Evolutionary conservation across 2,329 filamentous ascomycete genomes (phyloP).

Genomic region (Ophiostoma pallidulum): DNA sequence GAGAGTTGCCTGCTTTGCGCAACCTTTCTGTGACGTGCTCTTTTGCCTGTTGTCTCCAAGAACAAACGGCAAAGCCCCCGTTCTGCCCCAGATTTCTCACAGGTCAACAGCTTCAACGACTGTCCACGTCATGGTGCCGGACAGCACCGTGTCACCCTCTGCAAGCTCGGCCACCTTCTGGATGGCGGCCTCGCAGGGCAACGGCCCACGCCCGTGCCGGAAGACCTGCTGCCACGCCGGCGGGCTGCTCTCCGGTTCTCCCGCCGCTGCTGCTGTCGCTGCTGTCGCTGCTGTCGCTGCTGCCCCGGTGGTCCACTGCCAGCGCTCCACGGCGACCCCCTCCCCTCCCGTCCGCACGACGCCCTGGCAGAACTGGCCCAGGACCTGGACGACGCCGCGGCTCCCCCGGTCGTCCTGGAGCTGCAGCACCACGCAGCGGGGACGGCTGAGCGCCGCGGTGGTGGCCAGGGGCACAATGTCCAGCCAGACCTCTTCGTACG

Average conservation of each 20-base stretch:
- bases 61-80: too few relatives aligned
- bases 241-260: too few relatives aligned
- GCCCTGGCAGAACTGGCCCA: slow-evolving; percentile 49
- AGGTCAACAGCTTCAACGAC: slow-evolving; percentile 2
- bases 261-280: background rate
- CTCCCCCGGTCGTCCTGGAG: slow-evolving; percentile 25
- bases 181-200: slow-evolving; percentile 8
- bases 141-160: slow-evolving; percentile 1
- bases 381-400: slow-evolving; percentile 42
- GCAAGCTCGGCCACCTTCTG: background rate
- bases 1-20: background rate
- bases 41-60: background rate
- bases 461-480: slow-evolving; percentile 24
- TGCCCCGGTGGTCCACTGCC: slow-evolving; percentile 31
- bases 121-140: background rate
- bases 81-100: too few relatives aligned
- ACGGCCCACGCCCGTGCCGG: slow-evolving; percentile 1
- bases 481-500: slow-evolving; percentile 61
- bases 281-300: background rate
- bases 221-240: slow-evolving; percentile 3
- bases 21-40: background rate
- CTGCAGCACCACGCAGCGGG: slow-evolving; percentile 31
- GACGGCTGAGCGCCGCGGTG: slow-evolving; percentile 9
- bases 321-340: slow-evolving; percentile 42
- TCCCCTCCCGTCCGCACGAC: slow-evolving; percentile 36